phyloP scores from a whole-genome alignment of 495 filamentous ascomycete genomes.

The Talaromyces trachyspermus region DNA sequence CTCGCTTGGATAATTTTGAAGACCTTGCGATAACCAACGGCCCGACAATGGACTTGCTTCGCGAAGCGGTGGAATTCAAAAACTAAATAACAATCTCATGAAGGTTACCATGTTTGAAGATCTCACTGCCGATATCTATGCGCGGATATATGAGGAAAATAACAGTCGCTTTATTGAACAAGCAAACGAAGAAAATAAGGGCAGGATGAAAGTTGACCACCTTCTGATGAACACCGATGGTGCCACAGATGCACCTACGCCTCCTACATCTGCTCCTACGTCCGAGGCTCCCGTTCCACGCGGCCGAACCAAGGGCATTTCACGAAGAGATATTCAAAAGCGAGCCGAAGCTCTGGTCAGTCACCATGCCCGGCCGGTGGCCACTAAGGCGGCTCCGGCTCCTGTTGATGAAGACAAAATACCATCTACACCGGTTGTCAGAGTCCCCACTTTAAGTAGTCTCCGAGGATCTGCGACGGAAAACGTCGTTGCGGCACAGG shows the following conservation, averaged over 20 bases:
- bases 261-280: constrained; percentile 26
- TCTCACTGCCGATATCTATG: constrained; percentile 79
- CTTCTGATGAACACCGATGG: constrained; percentile 39
- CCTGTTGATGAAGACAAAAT: constrained; percentile 13
- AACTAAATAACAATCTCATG: constrained; percentile 77
- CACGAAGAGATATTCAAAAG: constrained; percentile 55
- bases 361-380: constrained; percentile 28
- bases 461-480: constrained; percentile 13
- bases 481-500: constrained; percentile 19
- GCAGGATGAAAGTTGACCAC: constrained; percentile 54
- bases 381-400: constrained; percentile 19
- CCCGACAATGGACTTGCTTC: constrained; percentile 58
- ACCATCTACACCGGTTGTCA: constrained; percentile 5
- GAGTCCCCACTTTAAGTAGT: constrained; percentile 5
- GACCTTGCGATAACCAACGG: constrained; percentile 33
- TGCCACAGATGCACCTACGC: constrained; percentile 28
- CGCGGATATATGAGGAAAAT: constrained; percentile 61
- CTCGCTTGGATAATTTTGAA: constrained; percentile 44
- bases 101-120: constrained; percentile 82
- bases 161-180: constrained; percentile 39
- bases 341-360: constrained; percentile 52
- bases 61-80: constrained; percentile 88
- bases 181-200: constrained; percentile 44
- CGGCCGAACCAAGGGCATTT: constrained; percentile 51
- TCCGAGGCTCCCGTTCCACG: constrained; percentile 34